These are phyloP conservation scores for Camelina sativa DNA, from an alignment of 345 rosid genomes.

Conservation along the genomic window DNA sequence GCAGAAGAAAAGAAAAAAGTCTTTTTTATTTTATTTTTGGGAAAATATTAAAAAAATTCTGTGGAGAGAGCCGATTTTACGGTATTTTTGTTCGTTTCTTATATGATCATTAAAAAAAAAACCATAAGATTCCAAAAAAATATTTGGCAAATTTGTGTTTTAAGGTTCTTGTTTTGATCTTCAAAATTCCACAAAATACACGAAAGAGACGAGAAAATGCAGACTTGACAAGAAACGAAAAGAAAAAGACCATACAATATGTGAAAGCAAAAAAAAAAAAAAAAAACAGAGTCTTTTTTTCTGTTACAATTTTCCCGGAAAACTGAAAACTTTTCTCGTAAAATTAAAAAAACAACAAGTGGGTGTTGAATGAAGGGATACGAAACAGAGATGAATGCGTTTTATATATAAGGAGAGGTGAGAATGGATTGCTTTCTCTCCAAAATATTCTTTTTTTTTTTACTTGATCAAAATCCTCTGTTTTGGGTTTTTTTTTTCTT, in stretches of 20 bases:
- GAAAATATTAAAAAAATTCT: background rate
- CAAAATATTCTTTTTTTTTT: constrained; percentile 34
- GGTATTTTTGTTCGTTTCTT: constrained; percentile 35
- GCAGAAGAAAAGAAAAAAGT: constrained; percentile 40
- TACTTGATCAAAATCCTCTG: constrained; percentile 39
- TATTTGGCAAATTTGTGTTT: background rate
- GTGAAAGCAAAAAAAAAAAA: too few relatives aligned
- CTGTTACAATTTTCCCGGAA: constrained; percentile 7
- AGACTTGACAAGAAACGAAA: constrained; percentile 32
- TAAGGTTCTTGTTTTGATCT: background rate
- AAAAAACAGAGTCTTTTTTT: constrained; percentile 1
- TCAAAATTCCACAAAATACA: background rate
- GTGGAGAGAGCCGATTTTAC: constrained; percentile 41
- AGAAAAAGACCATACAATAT: background rate
- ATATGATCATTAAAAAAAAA: constrained; percentile 15
- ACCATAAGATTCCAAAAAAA: background rate
- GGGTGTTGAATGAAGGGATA: background rate
- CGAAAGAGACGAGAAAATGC: constrained; percentile 23
- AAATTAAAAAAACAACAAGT: background rate
- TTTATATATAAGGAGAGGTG: constrained; percentile 9
- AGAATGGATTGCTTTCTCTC: constrained; percentile 34
- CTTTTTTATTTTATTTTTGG: background rate
- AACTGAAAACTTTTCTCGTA: constrained; percentile 27
- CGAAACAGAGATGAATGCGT: constrained; percentile 9
- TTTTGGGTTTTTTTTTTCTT: constrained; percentile 20